Base-by-base conservation (phyloP, 192 early-diverging fungal genomes). In the Umbelopsis sp. region DNA sequence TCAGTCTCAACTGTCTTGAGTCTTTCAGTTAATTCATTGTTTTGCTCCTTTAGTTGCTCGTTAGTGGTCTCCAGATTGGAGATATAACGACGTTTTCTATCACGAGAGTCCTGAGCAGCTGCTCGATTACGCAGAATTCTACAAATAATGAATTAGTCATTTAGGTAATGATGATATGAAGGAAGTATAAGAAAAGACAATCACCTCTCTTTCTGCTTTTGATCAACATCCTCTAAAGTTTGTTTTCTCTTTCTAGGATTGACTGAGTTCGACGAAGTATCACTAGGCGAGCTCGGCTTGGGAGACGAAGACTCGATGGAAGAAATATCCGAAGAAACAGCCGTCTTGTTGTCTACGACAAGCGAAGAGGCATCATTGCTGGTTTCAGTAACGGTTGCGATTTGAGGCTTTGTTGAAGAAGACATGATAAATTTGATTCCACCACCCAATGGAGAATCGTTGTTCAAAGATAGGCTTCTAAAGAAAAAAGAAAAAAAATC, bases 71-170 rank as follows among this genome's bases (percentile, higher is more conserved):
- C 85, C 27, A 89, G 74, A n/a, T 81, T 84, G 44, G 83, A 65
- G 30, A 91, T 73, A 74, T 91, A 91, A 47, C 84, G 83, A 41
- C 87, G 81, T 49, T 92, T 92, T 74, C 90, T 91, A 72, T 92
- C 89, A 64, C 91, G 84, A n/a, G 89, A 91, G 41, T 90, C 89
- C 73, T 92, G 91, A 33, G 91, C 91, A 11, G 91, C 91, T 30
- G 84, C 84, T 4, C 91, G 86, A 78, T 92, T 92, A 27, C 89
- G 83, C 44, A 92, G 70, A 16, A 89, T 83, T 67, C 91, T 78
- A 23, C 49, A 73, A 48, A 44, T 35, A 66, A 47, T 2, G 18
- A 50, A 23, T 46, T 12, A 41, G 33, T 46, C 55, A 61, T 25
- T n/a, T 49, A 55, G 37, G 12, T 2, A 30, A 37, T 18, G 27